Evolutionary conservation across 805 yeast genomes (phyloP).

Genomic region (Zygosaccharomyces bisporus): DNA sequence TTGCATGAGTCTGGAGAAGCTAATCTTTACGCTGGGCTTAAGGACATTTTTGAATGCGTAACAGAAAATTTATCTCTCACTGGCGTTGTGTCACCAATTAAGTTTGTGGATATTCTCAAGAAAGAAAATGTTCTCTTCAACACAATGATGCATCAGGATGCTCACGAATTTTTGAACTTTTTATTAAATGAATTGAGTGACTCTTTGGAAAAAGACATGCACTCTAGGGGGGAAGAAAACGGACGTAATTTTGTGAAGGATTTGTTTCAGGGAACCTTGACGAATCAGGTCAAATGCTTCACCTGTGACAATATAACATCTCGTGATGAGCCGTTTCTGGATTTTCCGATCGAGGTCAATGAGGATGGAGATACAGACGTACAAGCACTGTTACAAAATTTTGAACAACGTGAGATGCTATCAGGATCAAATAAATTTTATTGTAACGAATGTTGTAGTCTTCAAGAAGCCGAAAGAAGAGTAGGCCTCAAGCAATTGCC

Average conservation of each 20-base stretch:
- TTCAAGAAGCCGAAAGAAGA: constrained; percentile 91
- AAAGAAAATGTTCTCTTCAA: constrained; percentile 80
- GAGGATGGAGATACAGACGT: constrained; percentile 69
- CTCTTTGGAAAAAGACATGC: constrained; percentile 29
- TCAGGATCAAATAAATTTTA: constrained; percentile 86
- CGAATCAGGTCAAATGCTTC: constrained; percentile 85
- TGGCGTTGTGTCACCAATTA: constrained; percentile 83
- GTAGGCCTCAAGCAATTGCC: constrained; percentile 79
- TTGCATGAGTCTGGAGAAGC: constrained; percentile 41
- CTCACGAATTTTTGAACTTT: constrained; percentile 92
- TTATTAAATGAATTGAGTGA: constrained; percentile 71
- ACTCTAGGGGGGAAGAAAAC: constrained; percentile 2
- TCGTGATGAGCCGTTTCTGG: constrained; percentile 82
- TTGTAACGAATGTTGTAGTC: constrained; percentile 84
- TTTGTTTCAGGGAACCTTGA: constrained; percentile 78
- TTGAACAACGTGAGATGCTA: constrained; percentile 80
- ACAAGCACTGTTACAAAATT: constrained; percentile 43
- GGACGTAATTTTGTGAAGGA: constrained; percentile 55
- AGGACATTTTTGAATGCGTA: constrained; percentile 83
- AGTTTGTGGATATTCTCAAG: constrained; percentile 70
- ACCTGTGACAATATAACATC: constrained; percentile 81
- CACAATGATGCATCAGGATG: constrained; percentile 95
- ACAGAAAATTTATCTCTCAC: constrained; percentile 61
- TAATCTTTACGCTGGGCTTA: constrained; percentile 60
- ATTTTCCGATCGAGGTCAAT: constrained; percentile 79